These are phyloP conservation scores for Myriosclerotinia curreyana DNA, from an alignment of 2,329 filamentous ascomycete species.

Conservation along the genomic window DNA sequence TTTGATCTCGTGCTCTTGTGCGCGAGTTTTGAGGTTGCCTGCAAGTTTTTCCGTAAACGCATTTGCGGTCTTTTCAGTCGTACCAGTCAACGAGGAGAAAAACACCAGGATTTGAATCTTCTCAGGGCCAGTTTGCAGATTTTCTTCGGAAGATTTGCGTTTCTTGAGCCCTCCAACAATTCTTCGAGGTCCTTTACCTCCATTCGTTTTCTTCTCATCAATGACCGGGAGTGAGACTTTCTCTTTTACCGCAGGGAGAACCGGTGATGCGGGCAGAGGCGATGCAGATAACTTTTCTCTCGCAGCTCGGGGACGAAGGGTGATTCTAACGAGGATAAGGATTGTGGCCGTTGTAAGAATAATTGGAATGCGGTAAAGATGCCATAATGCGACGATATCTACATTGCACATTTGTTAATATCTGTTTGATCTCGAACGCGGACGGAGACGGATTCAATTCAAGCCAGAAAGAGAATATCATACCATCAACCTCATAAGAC, in stretches of 20 bases:
- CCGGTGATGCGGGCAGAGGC: slow-evolving; percentile 32
- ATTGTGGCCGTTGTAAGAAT: slow-evolving; percentile 43
- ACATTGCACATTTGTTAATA: slow-evolving; percentile 9
- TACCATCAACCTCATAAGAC: slow-evolving; percentile 30
- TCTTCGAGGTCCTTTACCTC: slow-evolving; percentile 41
- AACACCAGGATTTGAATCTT: slow-evolving; percentile 75
- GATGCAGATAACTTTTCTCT: slow-evolving; percentile 38
- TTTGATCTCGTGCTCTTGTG: slow-evolving; percentile 32
- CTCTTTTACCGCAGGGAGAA: slow-evolving; percentile 29
- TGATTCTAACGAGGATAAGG: slow-evolving; percentile 40
- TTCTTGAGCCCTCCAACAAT: slow-evolving; percentile 39
- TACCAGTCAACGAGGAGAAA: slow-evolving; percentile 84
- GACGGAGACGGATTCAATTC: too few relatives aligned
- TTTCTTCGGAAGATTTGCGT: slow-evolving; percentile 33
- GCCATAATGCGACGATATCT: slow-evolving; percentile 43
- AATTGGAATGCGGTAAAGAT: slow-evolving; percentile 46
- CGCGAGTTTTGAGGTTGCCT: slow-evolving; percentile 35
- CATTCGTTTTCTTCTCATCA: slow-evolving; percentile 29
- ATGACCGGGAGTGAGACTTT: slow-evolving; percentile 22
- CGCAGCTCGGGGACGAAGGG: slow-evolving; percentile 37
- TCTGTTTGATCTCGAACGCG: background rate
- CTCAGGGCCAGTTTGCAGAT: slow-evolving; percentile 37
- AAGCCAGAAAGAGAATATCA: background rate
- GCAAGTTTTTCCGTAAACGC: slow-evolving; percentile 57
- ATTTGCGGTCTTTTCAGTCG: slow-evolving; percentile 71